Evolutionary conservation across 139 green algal genomes (phyloP).

Genomic region (Tetraselmis striata): DNA sequence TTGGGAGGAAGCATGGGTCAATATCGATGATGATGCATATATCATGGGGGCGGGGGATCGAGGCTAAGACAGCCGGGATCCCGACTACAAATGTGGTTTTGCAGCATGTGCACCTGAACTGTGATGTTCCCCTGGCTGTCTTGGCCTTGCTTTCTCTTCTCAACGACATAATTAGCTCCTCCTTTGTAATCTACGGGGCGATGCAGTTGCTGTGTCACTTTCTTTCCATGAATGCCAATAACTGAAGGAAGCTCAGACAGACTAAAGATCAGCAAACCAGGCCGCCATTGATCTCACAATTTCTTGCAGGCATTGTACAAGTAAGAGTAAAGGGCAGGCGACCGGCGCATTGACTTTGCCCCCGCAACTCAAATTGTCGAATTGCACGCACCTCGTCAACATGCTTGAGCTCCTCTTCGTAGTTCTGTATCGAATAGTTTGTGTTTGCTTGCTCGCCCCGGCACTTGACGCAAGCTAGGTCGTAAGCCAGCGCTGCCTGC

Average conservation of each 20-base stretch:
- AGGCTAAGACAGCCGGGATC: no score
- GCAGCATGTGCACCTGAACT: slow-evolving; percentile 1
- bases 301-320: no score
- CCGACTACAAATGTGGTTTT: no score
- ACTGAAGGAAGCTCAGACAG: no score
- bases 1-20: no score
- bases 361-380: no score
- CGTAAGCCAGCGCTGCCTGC: slow-evolving; percentile 11
- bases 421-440: slow-evolving; percentile 7
- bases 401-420: slow-evolving; percentile 9
- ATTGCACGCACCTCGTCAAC: slow-evolving; percentile 3
- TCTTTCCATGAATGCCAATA: no score
- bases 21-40: not conserved
- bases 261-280: no score
- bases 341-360: no score
- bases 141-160: slow-evolving; percentile 9
- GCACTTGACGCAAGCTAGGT: slow-evolving; percentile 15
- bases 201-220: no score
- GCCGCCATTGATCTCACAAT: no score
- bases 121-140: not conserved
- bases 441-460: not conserved
- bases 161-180: slow-evolving; percentile 14
- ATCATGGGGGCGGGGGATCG: not conserved
- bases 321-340: no score
- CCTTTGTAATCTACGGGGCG: slow-evolving; percentile 2